Evolutionary conservation across 495 filamentous ascomycete species (phyloP), one percentile per base, ranked within the genome.

Genomic region (Beverwykella pulmonaria): DNA sequence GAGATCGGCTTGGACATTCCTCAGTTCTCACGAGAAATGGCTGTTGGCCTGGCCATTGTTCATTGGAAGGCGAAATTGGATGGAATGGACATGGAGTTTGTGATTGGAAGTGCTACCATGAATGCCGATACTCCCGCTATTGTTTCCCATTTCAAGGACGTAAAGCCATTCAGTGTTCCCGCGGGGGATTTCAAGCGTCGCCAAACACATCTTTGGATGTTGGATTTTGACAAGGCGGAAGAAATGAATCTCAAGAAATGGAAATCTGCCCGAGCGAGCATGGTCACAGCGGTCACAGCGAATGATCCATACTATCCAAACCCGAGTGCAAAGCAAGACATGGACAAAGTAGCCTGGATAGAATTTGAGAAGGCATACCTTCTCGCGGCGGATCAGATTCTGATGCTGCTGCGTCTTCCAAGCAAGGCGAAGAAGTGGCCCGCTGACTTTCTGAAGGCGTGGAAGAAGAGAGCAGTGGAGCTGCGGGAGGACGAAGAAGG

Each of bases 181-280:
- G 19, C 23, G n/a, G 22, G 52, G 3, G 17, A 32, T 10, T 26
- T 54, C 29, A 32, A 27, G 29, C 52, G 52, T 6, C 52, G 29
- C 19, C 22, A 54, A 20, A 32, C 52, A n/a, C 29, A 54, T 12
- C 52, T 32, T 4, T 54, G 22, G 23, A 54, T 54, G 15, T n/a
- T 54, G 52, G 52, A 54, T 32, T 54, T 54, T 25, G 52, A 54
- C 52, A 7, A 25, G 25, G n/a, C 19, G 19, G 5, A 54, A n/a
- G 26, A 29, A 25, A 5, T 54, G 4, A 20, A 54, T 20, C 7
- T 54, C 23, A n/a, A 54, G 15, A 5, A 25, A 5, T 26, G 29
- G 52, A 25, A 54, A 26, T 6, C 7, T 7, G 25, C 29, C 6
- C 17, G 44, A 48, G n/a, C 4, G 44, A 4, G n/a, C 17, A 48